phyloP scores from a whole-genome alignment of 1,284 basidiomycete species.

The Ceratorhiza oryzae-sativae region DNA sequence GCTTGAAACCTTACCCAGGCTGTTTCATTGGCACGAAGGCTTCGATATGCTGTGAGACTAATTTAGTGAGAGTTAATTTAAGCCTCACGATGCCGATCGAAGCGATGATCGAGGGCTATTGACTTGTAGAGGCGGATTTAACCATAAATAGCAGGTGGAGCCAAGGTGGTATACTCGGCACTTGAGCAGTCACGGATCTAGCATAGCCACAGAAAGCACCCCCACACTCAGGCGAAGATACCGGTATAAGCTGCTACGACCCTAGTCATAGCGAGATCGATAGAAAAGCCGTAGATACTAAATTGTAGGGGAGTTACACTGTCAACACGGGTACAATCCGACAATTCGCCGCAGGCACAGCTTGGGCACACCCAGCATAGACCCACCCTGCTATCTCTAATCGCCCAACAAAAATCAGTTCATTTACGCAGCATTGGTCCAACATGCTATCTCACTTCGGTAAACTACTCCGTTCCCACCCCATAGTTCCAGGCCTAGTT shows the following conservation, averaged over 20 bases:
- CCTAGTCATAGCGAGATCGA: neutral
- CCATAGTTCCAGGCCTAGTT: neutral
- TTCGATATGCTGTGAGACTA: too few relatives aligned
- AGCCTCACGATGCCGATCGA: too few relatives aligned
- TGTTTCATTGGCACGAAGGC: too few relatives aligned
- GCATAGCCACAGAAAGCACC: neutral
- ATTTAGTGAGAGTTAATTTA: too few relatives aligned
- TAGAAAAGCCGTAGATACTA: neutral
- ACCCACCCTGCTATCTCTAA: neutral
- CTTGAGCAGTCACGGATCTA: too few relatives aligned
- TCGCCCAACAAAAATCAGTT: neutral
- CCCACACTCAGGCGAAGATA: neutral
- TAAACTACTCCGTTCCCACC: neutral
- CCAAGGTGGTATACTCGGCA: too few relatives aligned
- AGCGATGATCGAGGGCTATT: too few relatives aligned
- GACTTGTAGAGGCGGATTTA: too few relatives aligned
- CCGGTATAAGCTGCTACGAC: neutral
- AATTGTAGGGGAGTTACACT: neutral
- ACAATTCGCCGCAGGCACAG: slow-evolving; percentile 1
- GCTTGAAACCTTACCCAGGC: too few relatives aligned
- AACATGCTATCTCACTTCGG: neutral
- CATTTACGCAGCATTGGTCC: neutral
- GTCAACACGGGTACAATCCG: neutral
- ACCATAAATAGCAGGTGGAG: too few relatives aligned
- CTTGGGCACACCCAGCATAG: neutral